Percentiles rank a stretch among this genome's conserved stretches.
Evolutionary conservation across 257 asterid species (phyloP).

Genomic region (Solanum tacnaense): DNA sequence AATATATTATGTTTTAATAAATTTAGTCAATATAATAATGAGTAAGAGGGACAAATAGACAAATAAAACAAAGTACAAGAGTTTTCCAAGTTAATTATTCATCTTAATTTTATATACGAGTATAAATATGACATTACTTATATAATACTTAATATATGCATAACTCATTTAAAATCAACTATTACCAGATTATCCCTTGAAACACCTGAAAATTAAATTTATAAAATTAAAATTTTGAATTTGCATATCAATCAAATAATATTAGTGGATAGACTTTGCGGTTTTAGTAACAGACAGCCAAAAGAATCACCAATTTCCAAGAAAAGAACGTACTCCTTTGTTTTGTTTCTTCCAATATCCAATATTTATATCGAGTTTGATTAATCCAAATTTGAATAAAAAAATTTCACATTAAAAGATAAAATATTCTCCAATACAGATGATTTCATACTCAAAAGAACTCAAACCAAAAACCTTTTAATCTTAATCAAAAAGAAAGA

Average conservation of each 20-base stretch:
- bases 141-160: neutral
- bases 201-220: no score
- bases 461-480: fast-evolving
- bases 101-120: no score
- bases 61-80: no score
- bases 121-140: neutral
- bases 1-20: no score
- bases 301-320: neutral
- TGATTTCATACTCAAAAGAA: fast-evolving
- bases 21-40: no score
- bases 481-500: fast-evolving
- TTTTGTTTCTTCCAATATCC: no score
- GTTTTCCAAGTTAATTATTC: neutral
- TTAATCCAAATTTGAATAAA: no score
- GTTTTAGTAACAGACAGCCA: neutral
- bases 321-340: neutral
- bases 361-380: no score
- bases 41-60: no score
- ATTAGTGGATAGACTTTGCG: neutral
- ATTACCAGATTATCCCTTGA: neutral
- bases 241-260: no score
- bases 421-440: fast-evolving
- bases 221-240: no score
- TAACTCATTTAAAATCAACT: no score
- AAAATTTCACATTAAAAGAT: fast-evolving